A percentile compares a stretch with the other conserved stretches of the same genome.
phyloP scores from a whole-genome alignment of 2,329 filamentous ascomycete genomes.

The Lomentospora prolificans region DNA sequence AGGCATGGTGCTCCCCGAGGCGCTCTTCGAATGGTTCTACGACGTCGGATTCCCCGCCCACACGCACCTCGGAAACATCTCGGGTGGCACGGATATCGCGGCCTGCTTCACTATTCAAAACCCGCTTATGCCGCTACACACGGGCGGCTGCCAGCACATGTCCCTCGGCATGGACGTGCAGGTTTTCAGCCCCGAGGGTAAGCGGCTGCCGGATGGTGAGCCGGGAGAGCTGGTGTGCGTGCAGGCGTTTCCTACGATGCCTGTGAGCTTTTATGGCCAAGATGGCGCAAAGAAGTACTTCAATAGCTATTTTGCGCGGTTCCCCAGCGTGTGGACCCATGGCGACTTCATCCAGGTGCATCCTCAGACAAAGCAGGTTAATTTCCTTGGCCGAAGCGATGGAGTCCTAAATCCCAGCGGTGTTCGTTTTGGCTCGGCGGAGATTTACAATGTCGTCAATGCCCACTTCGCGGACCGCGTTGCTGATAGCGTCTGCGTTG shows the following conservation, averaged over 20 bases:
- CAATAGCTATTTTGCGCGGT: slow-evolving; percentile 51
- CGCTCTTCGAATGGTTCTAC: slow-evolving; percentile 71
- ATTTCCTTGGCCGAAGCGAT: slow-evolving; percentile 63
- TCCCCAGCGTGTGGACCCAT: slow-evolving; percentile 66
- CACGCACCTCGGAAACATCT: slow-evolving; percentile 63
- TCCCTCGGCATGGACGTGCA: slow-evolving; percentile 40
- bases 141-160: slow-evolving; percentile 42
- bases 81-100: slow-evolving; percentile 68
- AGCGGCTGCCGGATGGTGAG: slow-evolving; percentile 43
- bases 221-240: slow-evolving; percentile 68
- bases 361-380: slow-evolving; percentile 53
- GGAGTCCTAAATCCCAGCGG: slow-evolving; percentile 73
- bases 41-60: slow-evolving; percentile 58
- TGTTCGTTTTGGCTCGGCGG: slow-evolving; percentile 68
- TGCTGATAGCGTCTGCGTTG: slow-evolving; percentile 68
- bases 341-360: slow-evolving; percentile 70
- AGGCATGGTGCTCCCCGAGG: slow-evolving; percentile 72
- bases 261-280: slow-evolving; percentile 53
- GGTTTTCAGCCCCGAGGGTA: slow-evolving; percentile 40
- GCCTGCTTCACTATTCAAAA: slow-evolving; percentile 56
- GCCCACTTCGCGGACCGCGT: slow-evolving; percentile 52
- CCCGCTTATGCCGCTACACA: slow-evolving; percentile 56
- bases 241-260: slow-evolving; percentile 64
- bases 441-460: slow-evolving; percentile 70
- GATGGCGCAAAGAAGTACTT: slow-evolving; percentile 47